Base-by-base conservation (phyloP, 2,329 filamentous ascomycete genomes). In the Colletotrichum karsti region DNA sequence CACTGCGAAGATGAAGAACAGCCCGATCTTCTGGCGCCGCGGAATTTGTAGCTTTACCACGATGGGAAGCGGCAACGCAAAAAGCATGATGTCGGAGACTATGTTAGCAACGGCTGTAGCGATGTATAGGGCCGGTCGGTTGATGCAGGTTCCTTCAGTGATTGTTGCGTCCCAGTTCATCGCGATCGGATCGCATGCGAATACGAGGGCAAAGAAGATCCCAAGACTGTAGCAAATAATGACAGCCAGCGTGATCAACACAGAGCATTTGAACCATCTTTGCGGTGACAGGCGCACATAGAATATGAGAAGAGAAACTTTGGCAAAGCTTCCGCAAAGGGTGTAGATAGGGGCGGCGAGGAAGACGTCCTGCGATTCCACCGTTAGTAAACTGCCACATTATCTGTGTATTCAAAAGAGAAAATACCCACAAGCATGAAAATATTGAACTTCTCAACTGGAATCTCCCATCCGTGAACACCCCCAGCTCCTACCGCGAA, bases 21-120 rank as follows among this genome's bases (percentile, higher is more conserved):
- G 69, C 0, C 78, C 82, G 22, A 84, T 63, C 70, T 85, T 87
- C 62, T 86, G 84, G 51, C 78, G 79, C 18, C 69, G 71, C 0
- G 83, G 82, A 37, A 87, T 79, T 54, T 83, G 80, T 1, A 87
- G 72, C n/a, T 76, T 77, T 26, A 82, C 72, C 0, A 87, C 76
- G 37, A 84, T 83, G 0, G 80, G 81, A 28, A 86, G 78, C 0
- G 85, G 85, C 2, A 87, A 71, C 1, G 78, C 70, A 53, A 85
- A 84, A 15, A 85, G 78, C 6, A 85, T 70, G 5, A 87, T 56
- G 70, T 87, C 84, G 7, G 83, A 84, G 15, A 80, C 61, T 50
- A 86, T 83, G 65, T 85, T 85, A 18, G 83, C 75, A 3, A 78
- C 80, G 0, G 84, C 83, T 13, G 84, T 85, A 35, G 80, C 78